phyloP scores from a whole-genome alignment of 768 basidiomycete genomes.

The Amanita exitialis region DNA sequence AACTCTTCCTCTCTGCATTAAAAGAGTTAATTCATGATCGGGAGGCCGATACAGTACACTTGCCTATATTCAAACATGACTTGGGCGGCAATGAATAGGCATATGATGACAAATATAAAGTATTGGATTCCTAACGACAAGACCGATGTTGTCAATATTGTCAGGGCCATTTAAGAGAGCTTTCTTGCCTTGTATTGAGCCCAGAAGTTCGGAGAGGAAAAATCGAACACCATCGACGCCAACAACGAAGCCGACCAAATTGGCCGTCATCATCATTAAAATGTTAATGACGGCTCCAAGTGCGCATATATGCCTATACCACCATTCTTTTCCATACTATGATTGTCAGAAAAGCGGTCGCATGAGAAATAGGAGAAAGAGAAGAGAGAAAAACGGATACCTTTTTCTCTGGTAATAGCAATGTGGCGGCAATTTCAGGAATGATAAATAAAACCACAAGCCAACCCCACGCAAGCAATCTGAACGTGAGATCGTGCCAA shows the following conservation, averaged over 20 bases:
- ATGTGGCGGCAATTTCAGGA: slow-evolving; percentile 65
- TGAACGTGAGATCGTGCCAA: slow-evolving; percentile 92
- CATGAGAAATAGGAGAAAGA: background rate
- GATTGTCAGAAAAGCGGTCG: background rate
- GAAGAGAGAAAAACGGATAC: slow-evolving; percentile 28
- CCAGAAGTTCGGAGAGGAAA: slow-evolving; percentile 52
- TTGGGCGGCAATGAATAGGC: slow-evolving; percentile 76
- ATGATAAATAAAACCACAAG: slow-evolving; percentile 83
- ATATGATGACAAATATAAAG: slow-evolving; percentile 43
- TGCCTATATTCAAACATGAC: slow-evolving; percentile 96
- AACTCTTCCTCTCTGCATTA: slow-evolving; percentile 3
- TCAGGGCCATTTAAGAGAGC: background rate
- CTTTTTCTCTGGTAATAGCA: slow-evolving; percentile 50
- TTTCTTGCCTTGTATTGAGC: slow-evolving; percentile 52
- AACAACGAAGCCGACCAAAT: slow-evolving; percentile 91
- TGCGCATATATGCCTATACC: slow-evolving; percentile 86
- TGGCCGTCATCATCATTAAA: slow-evolving; percentile 84
- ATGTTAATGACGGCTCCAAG: slow-evolving; percentile 78
- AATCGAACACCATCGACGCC: slow-evolving; percentile 72
- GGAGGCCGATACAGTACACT: slow-evolving; percentile 14
- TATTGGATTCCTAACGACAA: slow-evolving; percentile 50
- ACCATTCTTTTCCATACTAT: slow-evolving; percentile 56
- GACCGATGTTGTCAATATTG: slow-evolving; percentile 3
- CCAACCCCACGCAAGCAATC: slow-evolving; percentile 94
- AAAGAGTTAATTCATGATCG: background rate